These are phyloP conservation scores for Schizonepeta tenuifolia DNA, from an alignment of 257 asterid genomes.

Conservation along the genomic window DNA sequence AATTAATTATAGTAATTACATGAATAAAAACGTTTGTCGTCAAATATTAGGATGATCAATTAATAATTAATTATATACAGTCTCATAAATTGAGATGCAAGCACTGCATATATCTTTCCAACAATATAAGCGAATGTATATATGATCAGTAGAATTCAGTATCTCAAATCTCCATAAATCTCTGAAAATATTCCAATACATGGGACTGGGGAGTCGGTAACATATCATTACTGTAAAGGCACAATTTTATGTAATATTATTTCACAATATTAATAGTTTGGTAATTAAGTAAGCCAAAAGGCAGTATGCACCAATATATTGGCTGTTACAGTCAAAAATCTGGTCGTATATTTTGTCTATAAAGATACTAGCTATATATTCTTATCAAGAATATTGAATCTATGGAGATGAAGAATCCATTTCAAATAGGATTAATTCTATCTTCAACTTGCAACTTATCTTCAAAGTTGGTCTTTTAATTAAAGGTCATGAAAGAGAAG, in stretches of 20 bases:
- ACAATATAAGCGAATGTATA: conserved; percentile 17
- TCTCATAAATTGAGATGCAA: too few relatives aligned
- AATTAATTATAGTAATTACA: too few relatives aligned
- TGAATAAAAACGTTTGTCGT: too few relatives aligned
- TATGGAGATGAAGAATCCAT: conserved; percentile 40
- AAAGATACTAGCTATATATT: conserved; percentile 3
- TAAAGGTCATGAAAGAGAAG: conserved; percentile 40
- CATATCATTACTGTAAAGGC: too few relatives aligned
- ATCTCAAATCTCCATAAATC: background rate
- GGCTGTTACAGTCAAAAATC: conserved; percentile 17
- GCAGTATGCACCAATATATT: background rate
- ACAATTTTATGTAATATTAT: too few relatives aligned
- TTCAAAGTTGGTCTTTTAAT: conserved; percentile 14
- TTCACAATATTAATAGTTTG: background rate
- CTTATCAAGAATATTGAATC: conserved; percentile 40
- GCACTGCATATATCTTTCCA: background rate
- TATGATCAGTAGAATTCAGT: conserved; percentile 6
- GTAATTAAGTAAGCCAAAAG: background rate
- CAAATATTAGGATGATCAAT: too few relatives aligned
- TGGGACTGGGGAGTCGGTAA: too few relatives aligned
- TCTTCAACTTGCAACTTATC: conserved; percentile 40
- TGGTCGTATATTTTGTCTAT: conserved; percentile 10
- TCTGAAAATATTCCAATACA: background rate
- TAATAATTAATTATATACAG: too few relatives aligned
- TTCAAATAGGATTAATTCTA: conserved; percentile 30